Conservation (phyloP, 1,284 basidiomycete species). For the Bondarzewia mesenterica region DNA sequence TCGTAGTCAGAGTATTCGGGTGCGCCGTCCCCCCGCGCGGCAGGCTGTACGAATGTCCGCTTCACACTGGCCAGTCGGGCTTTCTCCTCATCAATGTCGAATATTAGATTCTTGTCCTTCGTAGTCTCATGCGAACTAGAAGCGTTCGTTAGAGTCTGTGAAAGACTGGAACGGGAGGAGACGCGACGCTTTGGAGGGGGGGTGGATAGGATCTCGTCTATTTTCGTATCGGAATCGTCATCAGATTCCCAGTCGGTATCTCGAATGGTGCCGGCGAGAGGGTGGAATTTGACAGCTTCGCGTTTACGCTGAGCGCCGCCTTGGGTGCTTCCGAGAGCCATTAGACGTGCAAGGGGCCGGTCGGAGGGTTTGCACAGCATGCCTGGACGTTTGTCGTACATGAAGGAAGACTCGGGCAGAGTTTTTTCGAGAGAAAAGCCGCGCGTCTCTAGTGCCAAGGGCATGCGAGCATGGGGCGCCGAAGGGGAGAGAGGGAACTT, state of each 20-base stretch:
- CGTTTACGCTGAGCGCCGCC: constrained; percentile 20
- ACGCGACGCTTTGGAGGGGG: constrained; percentile 3
- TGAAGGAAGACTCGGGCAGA: constrained; percentile 1
- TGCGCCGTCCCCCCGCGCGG: no score
- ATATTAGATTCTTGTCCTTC: background rate
- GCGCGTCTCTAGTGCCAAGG: background rate
- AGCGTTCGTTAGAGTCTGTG: background rate
- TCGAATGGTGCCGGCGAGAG: constrained; percentile 26
- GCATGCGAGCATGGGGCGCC: constrained; percentile 1
- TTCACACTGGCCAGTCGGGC: no score
- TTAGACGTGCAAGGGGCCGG: constrained; percentile 11
- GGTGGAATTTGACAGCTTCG: constrained; percentile 43
- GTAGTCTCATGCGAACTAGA: background rate
- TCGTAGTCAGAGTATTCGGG: background rate
- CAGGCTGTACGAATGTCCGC: no score
- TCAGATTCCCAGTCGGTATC: constrained; percentile 27
- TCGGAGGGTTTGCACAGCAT: constrained; percentile 19
- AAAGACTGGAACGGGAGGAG: background rate
- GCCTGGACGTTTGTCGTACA: constrained; percentile 5
- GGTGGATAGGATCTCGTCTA: constrained; percentile 13
- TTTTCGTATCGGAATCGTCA: constrained; percentile 14
- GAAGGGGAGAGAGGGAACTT: constrained; percentile 4
- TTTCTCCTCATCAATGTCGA: no score
- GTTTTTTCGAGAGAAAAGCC: background rate
- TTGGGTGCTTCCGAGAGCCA: background rate